Evolutionary conservation across 257 asterid species (phyloP).

Genomic region (Solanum piurae): DNA sequence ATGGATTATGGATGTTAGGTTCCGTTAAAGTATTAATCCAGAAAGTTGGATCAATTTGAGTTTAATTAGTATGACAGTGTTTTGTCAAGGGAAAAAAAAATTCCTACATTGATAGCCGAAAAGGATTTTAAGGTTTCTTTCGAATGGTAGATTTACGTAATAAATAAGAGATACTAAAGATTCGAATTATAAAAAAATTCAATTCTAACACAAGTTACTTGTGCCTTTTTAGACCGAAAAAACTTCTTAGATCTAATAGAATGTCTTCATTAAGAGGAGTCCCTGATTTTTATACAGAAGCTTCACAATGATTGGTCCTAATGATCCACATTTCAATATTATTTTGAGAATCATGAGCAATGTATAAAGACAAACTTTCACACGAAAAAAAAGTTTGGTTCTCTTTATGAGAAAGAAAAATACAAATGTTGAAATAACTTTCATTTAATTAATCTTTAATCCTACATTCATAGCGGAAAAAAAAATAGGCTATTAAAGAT

Average conservation of each 20-base stretch:
- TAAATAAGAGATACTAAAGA: no score
- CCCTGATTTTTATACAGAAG: neutral
- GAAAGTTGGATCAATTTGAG: neutral
- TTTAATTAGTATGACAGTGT: neutral
- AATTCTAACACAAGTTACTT: neutral
- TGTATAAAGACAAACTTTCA: no score
- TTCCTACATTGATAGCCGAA: neutral
- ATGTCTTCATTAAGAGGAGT: neutral
- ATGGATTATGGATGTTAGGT: neutral
- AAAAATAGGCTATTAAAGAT: neutral
- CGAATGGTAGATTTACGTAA: neutral
- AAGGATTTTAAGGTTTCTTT: no score
- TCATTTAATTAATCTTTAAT: no score
- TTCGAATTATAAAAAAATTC: rapidly evolving
- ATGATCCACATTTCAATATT: no score
- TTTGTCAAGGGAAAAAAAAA: no score
- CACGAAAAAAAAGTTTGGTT: rapidly evolving
- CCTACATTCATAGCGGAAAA: no score
- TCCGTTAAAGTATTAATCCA: neutral
- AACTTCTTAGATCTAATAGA: neutral
- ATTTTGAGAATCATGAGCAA: neutral
- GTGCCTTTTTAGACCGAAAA: neutral
- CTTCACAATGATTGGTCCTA: neutral
- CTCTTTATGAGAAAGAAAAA: no score
- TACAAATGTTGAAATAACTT: no score